A percentile compares a stretch with the other conserved stretches of the same genome.
Conservation (phyloP, 805 yeast species). For the Blastobotrys chiropterorum region DNA sequence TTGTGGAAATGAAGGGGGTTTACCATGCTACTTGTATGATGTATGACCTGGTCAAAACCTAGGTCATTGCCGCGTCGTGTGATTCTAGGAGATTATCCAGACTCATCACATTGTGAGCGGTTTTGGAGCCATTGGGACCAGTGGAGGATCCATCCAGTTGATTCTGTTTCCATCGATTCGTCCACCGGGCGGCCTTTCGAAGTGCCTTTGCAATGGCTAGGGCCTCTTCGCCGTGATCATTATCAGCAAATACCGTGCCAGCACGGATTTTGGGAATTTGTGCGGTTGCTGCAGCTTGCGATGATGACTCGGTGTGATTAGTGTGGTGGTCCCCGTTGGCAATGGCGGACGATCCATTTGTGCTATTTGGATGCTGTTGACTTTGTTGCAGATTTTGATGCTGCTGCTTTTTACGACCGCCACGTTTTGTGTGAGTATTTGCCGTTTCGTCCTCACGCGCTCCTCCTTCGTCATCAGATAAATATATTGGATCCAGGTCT, state of each 20-base stretch:
- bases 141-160: background rate
- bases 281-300: background rate
- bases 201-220: conserved; percentile 19
- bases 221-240: conserved; percentile 28
- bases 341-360: background rate
- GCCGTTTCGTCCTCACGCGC: conserved; percentile 1
- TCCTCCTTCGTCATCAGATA: conserved; percentile 29
- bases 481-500: conserved; percentile 30
- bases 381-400: background rate
- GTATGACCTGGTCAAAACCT: conserved; percentile 5
- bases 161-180: conserved; percentile 18
- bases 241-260: background rate
- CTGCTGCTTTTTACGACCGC: conserved; percentile 7
- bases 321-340: background rate
- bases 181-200: conserved; percentile 24
- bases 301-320: background rate
- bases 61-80: background rate
- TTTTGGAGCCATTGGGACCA: background rate
- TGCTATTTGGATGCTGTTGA: conserved; percentile 2
- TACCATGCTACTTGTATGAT: conserved; percentile 8
- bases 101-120: conserved; percentile 6
- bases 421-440: background rate
- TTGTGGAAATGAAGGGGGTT: conserved; percentile 9
- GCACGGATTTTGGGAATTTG: background rate
- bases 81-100: conserved; percentile 9